phyloP scores from a whole-genome alignment of 805 yeast species.

The Wickerhamomyces xylosicus region DNA sequence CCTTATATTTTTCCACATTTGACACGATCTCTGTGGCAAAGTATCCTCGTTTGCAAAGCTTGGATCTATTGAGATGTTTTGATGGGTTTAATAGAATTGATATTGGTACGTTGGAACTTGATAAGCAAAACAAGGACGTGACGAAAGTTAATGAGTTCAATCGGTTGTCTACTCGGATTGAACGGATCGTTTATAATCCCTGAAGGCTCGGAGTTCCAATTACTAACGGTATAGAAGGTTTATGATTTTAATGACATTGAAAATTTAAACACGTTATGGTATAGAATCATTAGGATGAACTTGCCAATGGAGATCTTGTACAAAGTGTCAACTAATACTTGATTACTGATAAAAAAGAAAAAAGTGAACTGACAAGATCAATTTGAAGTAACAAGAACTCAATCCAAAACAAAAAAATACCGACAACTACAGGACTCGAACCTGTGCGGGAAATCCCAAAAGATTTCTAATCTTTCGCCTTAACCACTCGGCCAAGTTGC shows the following conservation, averaged over 20 bases:
- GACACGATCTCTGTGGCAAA: not conserved
- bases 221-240: too few relatives aligned
- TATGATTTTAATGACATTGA: too few relatives aligned
- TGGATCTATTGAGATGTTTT: not conserved
- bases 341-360: too few relatives aligned
- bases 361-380: too few relatives aligned
- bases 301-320: too few relatives aligned
- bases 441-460: conserved; percentile 55
- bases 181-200: not conserved
- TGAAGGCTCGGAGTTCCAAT: too few relatives aligned
- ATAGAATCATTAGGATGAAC: too few relatives aligned
- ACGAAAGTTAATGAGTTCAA: not conserved
- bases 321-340: too few relatives aligned
- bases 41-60: not conserved
- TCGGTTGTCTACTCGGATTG: not conserved
- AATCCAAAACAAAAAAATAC: conserved; percentile 29
- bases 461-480: conserved; percentile 56
- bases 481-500: conserved; percentile 57
- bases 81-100: not conserved
- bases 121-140: not conserved
- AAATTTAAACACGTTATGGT: too few relatives aligned
- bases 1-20: not conserved
- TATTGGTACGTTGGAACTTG: not conserved
- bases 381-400: too few relatives aligned
- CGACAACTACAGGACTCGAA: conserved; percentile 73